These are phyloP conservation scores for Calonectria montana DNA, from an alignment of 2,329 filamentous ascomycete genomes.

Conservation along the genomic window DNA sequence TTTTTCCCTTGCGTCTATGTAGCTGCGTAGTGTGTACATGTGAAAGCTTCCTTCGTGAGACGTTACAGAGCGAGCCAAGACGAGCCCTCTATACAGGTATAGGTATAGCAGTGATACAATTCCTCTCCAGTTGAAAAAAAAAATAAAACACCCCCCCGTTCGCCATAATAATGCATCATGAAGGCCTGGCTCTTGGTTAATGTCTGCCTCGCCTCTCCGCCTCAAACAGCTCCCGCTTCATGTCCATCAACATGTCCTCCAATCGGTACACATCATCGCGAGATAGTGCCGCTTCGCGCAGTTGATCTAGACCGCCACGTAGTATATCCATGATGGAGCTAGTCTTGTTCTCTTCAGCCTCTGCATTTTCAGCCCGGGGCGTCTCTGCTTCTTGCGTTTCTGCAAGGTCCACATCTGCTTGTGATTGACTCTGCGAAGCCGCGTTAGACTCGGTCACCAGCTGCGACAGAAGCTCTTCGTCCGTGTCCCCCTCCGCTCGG, in stretches of 20 bases:
- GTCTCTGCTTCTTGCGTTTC: conserved; percentile 13
- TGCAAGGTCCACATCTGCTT: conserved; percentile 34
- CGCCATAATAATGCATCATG: conserved; percentile 35
- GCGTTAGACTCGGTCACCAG: conserved; percentile 54
- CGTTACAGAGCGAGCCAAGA: conserved; percentile 20
- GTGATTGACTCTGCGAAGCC: conserved; percentile 48
- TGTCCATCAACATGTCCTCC: conserved; percentile 83
- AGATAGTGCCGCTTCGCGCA: conserved; percentile 70
- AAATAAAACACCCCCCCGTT: conserved; percentile 16
- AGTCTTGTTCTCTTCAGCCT: conserved; percentile 26
- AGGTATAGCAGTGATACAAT: conserved; percentile 14
- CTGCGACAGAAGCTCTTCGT: conserved; percentile 56
- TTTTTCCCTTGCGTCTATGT: conserved; percentile 31
- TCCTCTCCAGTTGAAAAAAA: conserved; percentile 19
- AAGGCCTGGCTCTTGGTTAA: conserved; percentile 29
- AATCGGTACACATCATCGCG: conserved; percentile 75
- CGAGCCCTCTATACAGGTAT: conserved; percentile 27
- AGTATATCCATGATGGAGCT: conserved; percentile 47
- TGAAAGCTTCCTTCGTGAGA: conserved; percentile 29
- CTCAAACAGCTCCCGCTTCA: conserved; percentile 78
- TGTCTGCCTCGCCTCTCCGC: conserved; percentile 70
- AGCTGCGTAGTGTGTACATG: conserved; percentile 21
- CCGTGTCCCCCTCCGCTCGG: conserved; percentile 45
- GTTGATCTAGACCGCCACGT: conserved; percentile 61
- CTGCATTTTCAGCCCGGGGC: conserved; percentile 13